Conservation (phyloP, 164 flowering plant species). For the Annona cherimola region DNA sequence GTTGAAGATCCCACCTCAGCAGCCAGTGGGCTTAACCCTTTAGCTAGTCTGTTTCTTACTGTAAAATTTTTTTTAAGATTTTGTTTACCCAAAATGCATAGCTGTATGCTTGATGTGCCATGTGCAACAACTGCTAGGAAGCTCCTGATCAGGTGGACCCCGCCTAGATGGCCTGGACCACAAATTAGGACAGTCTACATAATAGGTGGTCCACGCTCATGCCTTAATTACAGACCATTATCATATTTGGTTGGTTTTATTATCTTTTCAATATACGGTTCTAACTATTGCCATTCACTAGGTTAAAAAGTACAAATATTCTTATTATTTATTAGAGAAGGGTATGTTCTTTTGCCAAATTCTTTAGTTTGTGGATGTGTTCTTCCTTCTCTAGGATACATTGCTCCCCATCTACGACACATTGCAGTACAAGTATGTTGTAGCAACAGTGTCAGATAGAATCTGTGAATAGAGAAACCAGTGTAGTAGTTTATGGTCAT, state of each 20-base stretch:
- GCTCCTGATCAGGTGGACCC: not conserved
- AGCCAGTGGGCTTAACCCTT: not conserved
- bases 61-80: too few species aligned
- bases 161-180: not conserved
- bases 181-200: not conserved
- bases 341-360: not conserved
- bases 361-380: not conserved
- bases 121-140: not conserved
- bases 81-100: not conserved
- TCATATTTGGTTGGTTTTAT: not conserved
- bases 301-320: not conserved
- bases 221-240: not conserved
- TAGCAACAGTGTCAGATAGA: conserved; percentile 17
- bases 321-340: not conserved
- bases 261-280: not conserved
- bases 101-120: not conserved
- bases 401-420: conserved; percentile 20
- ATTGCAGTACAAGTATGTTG: conserved; percentile 5
- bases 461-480: not conserved
- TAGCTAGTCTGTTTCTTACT: not conserved
- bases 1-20: not conserved
- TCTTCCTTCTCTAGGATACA: too few species aligned
- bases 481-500: not conserved
- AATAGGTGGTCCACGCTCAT: not conserved
- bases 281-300: not conserved